phyloP scores from a whole-genome alignment of 805 yeast species.

The Pichia manshurica region DNA sequence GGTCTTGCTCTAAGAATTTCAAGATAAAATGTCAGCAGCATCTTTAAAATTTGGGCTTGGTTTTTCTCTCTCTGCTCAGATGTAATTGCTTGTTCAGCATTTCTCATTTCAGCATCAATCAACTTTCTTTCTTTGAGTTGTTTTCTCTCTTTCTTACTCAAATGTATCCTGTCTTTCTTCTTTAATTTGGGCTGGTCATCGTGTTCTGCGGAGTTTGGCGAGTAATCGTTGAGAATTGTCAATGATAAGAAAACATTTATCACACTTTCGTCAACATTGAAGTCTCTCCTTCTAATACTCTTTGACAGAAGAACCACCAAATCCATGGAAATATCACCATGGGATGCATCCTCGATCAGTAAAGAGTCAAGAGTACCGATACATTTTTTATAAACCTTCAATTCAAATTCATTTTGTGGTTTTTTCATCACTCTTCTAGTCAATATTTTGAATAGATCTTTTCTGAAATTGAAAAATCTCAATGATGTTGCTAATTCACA shows the following conservation, averaged over 20 bases:
- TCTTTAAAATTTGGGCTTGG: conserved; percentile 79
- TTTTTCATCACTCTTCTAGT: conserved; percentile 61
- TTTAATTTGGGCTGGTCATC: conserved; percentile 47
- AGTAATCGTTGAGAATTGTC: conserved; percentile 61
- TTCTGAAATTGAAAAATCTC: conserved; percentile 74
- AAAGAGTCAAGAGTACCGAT: conserved; percentile 61
- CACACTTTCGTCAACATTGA: conserved; percentile 77
- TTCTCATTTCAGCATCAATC: conserved; percentile 83
- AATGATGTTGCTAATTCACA: conserved; percentile 68
- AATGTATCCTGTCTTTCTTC: conserved; percentile 85
- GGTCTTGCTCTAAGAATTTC: conserved; percentile 65
- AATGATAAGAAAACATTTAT: conserved; percentile 67
- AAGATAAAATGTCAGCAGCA: conserved; percentile 66
- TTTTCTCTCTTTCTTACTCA: conserved; percentile 86
- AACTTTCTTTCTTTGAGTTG: conserved; percentile 78
- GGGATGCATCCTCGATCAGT: conserved; percentile 68
- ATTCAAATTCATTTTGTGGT: conserved; percentile 44
- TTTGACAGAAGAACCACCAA: conserved; percentile 62
- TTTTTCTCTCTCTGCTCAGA: conserved; percentile 79
- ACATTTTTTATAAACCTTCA: conserved; percentile 50
- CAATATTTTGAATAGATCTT: conserved; percentile 63
- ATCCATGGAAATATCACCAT: conserved; percentile 77
- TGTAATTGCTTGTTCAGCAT: conserved; percentile 83
- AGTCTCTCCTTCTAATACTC: conserved; percentile 66
- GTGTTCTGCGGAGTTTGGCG: conserved; percentile 53